Evolutionary conservation across 2,329 filamentous ascomycete species (phyloP), one percentile per base, ranked within the genome.

Genomic region (Blumeria graminis): DNA sequence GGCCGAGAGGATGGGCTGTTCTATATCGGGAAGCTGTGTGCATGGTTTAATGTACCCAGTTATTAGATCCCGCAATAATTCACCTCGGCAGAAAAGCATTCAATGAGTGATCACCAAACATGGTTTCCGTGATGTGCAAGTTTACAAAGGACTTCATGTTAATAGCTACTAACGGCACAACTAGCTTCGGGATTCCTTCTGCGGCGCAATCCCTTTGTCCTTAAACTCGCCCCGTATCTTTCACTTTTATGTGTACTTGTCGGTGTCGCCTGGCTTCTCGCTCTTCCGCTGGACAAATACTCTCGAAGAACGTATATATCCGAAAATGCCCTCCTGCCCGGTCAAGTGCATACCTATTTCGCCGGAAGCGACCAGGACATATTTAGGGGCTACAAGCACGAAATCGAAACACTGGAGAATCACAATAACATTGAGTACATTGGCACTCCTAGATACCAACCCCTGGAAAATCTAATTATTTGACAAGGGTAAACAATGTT

Each of bases 341-440:
- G 89, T 1, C 92, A 98, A 69, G 92, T 96, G 8, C 90, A 96
- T 70, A 94, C 92, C 1, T 98, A 98, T 69, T 98, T 98, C 67
- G 82, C 86, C 6, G 92, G 92, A 16, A 94, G 87, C 68, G 92
- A 98, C 67, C 89, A 96, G 71, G 85, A 95, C 68, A 79, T 96
- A 61, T 89, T 96, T 65, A 78, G 88, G 51, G 92, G 87, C 7
- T 96, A 93, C 68, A 80, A 84, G 65, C 81, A 86, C 65, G 92
- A 96, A 70, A 74, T 94, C 55, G 79, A 84, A 62, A 74, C 71
- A 8, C 65, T 89, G 58, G 74, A 71, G 56, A 70, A 71, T 61
- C 71, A 69, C 63, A 70, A 68, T 59, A 80, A 81, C 61, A 65
- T 70, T 58, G 73, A 75, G 76, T 78, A 68, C 59, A 73, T 33